Percentiles rank a stretch among this genome's conserved stretches.
phyloP scores from a whole-genome alignment of 108 stramenopile genomes.

The Skeletonema menzelii region DNA sequence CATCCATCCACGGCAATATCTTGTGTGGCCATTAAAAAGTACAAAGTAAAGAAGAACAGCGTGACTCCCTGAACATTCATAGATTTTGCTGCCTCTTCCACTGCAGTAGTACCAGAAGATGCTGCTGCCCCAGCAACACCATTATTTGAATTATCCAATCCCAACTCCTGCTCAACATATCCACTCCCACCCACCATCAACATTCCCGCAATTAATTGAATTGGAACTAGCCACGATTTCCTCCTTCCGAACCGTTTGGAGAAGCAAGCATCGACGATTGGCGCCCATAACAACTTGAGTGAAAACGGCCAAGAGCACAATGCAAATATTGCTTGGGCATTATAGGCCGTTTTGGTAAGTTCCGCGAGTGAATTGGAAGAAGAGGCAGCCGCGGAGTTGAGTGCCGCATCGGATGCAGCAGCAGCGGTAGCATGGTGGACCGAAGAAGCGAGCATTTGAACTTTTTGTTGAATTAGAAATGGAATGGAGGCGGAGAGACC shows the following conservation, averaged over 20 bases:
- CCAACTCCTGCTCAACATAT: constrained; percentile 82
- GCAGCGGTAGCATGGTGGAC: constrained; percentile 29
- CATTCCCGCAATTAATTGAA: constrained; percentile 91
- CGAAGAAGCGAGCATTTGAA: constrained; percentile 60
- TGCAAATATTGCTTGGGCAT: constrained; percentile 95
- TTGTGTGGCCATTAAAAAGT: constrained; percentile 99
- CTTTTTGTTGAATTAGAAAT: constrained; percentile 94
- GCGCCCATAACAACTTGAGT: constrained; percentile 98
- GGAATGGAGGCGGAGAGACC: constrained; percentile 96
- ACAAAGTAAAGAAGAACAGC: constrained; percentile 92
- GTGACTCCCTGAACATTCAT: constrained; percentile 88
- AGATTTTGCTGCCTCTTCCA: constrained; percentile 4
- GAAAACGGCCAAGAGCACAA: constrained; percentile 96
- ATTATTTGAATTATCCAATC: constrained; percentile 46
- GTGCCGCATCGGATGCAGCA: constrained; percentile 24
- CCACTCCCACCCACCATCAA: constrained; percentile 80
- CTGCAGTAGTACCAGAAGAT: background rate
- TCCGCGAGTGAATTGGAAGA: constrained; percentile 38
- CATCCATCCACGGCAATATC: constrained; percentile 99
- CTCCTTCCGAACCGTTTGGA: constrained; percentile 87
- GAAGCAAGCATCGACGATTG: constrained; percentile 96
- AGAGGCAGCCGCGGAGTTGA: constrained; percentile 27
- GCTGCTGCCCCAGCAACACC: background rate
- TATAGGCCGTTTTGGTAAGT: constrained; percentile 79
- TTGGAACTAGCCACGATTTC: constrained; percentile 97